Evolutionary conservation across 208 protist species (phyloP), one percentile per base, ranked within the genome.

Genomic region (Leishmania major): DNA sequence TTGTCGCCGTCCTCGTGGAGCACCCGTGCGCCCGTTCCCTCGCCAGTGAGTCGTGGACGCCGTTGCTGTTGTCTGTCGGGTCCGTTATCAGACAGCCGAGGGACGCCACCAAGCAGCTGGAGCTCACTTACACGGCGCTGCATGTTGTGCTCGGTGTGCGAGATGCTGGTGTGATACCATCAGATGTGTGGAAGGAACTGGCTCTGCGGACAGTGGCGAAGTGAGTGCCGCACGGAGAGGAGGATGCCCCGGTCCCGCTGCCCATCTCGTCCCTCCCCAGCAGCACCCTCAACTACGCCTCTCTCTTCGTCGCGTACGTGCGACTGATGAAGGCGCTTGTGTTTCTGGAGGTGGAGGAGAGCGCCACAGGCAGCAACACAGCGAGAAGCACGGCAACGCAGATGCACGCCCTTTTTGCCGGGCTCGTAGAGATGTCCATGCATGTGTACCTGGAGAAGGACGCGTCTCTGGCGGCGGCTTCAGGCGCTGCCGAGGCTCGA

Each of bases 1-100:
- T 89, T 28, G 64, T 81, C 35, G 66, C 71, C 17, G 80, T 74
- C n/a, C 73, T 89, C 45, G 77, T 69, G 31, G 71, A 81, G 47
- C 82, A 89, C 55, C 86, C 83, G 49, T 89, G 86, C 62, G 77
- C 78, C 31, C 83, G 79, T 40, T 59, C 83, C n/a, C 40, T 89
- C 73, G 40, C 76, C 37, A 67, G 10, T 22, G 79, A 81, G n/a
- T 51, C 82, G 72, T 89, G 86, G 86, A 43, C 62, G 69, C 77
- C 80, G 35, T 47, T 84, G 71, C 82, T 87, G 72, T 70, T 55
- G 19, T 72, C 51, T 55, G 86, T 83, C 22, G 83, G 47, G 6
- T 57, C 57, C 13, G 67, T 83, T n/a, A 77, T 83, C 40, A 80
- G 83, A 10, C 55, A 81, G 22, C 73, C 86, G 31, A 80, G 62